Percentiles rank a stretch among this genome's conserved stretches.
Conservation (phyloP, 2,329 filamentous ascomycete genomes). For the Periconia digitata region DNA sequence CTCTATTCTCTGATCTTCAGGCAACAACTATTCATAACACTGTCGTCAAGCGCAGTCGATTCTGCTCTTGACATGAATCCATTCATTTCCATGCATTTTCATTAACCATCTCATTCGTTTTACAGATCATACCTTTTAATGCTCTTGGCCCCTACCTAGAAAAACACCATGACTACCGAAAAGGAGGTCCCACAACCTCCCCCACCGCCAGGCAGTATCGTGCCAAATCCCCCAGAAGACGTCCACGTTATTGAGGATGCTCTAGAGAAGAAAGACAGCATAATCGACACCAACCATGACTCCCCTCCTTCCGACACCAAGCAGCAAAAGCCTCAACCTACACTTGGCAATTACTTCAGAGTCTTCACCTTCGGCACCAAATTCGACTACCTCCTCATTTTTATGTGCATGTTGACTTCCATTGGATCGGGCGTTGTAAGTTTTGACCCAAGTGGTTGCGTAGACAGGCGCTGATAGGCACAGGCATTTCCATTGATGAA, state of each 20-base stretch:
- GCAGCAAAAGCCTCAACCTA: conserved; percentile 22
- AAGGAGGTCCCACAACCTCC: conserved; percentile 3
- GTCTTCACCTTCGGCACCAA: conserved; percentile 37
- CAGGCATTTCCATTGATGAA: conserved; percentile 28
- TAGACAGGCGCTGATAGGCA: neutral
- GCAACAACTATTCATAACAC: too few relatives aligned
- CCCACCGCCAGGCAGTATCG: conserved; percentile 11
- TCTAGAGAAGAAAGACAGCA: conserved; percentile 6
- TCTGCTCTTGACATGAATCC: too few relatives aligned
- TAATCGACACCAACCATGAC: conserved; percentile 3
- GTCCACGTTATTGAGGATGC: conserved; percentile 12
- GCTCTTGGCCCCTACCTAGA: too few relatives aligned
- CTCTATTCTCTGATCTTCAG: too few relatives aligned
- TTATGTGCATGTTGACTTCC: conserved; percentile 28
- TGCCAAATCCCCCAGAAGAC: conserved; percentile 14
- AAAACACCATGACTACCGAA: neutral
- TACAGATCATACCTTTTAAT: too few relatives aligned
- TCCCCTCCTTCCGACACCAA: neutral
- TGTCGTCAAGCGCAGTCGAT: too few relatives aligned
- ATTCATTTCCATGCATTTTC: too few relatives aligned
- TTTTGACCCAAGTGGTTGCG: conserved; percentile 48
- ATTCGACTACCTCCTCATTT: conserved; percentile 34
- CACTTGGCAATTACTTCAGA: conserved; percentile 36
- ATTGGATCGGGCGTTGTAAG: conserved; percentile 43
- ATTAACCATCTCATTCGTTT: too few relatives aligned